Conservation (phyloP, 331 rosid genomes). For the Quercus phellos region DNA sequence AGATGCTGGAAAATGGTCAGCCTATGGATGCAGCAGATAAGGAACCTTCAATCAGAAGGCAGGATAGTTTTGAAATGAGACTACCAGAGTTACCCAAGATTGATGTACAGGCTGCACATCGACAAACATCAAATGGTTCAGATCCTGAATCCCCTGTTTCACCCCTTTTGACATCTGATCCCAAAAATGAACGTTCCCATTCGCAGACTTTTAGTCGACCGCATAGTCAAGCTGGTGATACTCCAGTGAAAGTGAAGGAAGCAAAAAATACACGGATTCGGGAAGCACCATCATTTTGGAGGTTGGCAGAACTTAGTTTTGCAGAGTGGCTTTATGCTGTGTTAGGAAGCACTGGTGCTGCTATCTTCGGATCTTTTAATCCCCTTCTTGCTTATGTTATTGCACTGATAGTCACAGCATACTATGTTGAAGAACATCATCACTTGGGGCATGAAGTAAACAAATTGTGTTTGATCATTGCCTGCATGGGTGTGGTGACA, state of each 20-base stretch:
- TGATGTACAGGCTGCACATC: slow-evolving; percentile 75
- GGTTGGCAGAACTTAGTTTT: slow-evolving; percentile 91
- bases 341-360: slow-evolving; percentile 96
- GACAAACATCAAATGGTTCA: slow-evolving; percentile 76
- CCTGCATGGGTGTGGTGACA: slow-evolving; percentile 92
- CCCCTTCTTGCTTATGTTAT: slow-evolving; percentile 98
- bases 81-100: slow-evolving; percentile 90
- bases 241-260: slow-evolving; percentile 43
- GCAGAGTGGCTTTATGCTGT: slow-evolving; percentile 99
- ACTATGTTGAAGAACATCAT: slow-evolving; percentile 41
- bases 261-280: slow-evolving; percentile 41
- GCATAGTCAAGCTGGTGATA: slow-evolving; percentile 72
- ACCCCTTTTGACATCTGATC: slow-evolving; percentile 94
- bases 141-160: slow-evolving; percentile 98
- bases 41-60: slow-evolving; percentile 89
- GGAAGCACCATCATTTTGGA: slow-evolving; percentile 84
- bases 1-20: slow-evolving; percentile 78
- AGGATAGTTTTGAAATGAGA: slow-evolving; percentile 97
- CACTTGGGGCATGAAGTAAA: slow-evolving; percentile 54
- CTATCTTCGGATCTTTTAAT: slow-evolving; percentile 95
- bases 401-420: slow-evolving; percentile 77
- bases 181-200: slow-evolving; percentile 95
- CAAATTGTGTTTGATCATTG: slow-evolving; percentile 96
- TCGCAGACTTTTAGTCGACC: slow-evolving; percentile 98
- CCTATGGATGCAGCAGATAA: slow-evolving; percentile 56